phyloP scores from a whole-genome alignment of 2,329 filamentous ascomycete species.

The Westerdykella sp. region DNA sequence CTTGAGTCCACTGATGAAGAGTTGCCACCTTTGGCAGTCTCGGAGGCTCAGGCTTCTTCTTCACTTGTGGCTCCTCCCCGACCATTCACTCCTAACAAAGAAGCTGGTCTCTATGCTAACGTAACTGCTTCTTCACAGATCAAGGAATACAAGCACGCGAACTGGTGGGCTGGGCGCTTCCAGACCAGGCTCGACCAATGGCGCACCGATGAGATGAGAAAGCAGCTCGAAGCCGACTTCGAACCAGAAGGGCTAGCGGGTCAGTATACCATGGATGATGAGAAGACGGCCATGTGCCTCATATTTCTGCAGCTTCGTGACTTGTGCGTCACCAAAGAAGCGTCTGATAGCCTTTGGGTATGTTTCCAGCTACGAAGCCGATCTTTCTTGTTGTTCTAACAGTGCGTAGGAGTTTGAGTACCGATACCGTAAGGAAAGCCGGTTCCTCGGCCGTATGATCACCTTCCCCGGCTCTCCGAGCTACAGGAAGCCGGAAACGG shows the following conservation, averaged over 20 bases:
- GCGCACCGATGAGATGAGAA: slow-evolving; percentile 28
- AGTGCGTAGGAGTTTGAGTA: slow-evolving; percentile 28
- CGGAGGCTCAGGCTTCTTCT: background rate
- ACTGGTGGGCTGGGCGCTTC: slow-evolving; percentile 34
- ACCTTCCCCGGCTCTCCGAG: slow-evolving; percentile 11
- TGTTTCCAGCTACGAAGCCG: background rate
- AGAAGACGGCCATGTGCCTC: slow-evolving; percentile 21
- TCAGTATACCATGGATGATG: slow-evolving; percentile 20
- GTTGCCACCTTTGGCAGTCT: background rate
- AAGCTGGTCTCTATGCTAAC: slow-evolving; percentile 14
- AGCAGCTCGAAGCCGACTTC: slow-evolving; percentile 11
- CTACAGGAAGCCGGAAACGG: slow-evolving; percentile 18
- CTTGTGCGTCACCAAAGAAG: slow-evolving; percentile 22
- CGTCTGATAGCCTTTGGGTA: slow-evolving; percentile 32
- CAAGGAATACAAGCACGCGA: slow-evolving; percentile 27
- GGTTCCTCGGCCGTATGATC: slow-evolving; percentile 15
- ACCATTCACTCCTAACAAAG: background rate
- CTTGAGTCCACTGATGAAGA: too few species aligned
- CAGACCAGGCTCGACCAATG: slow-evolving; percentile 30
- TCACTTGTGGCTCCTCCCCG: background rate
- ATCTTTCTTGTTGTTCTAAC: background rate
- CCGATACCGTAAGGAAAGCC: slow-evolving; percentile 26
- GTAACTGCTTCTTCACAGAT: slow-evolving; percentile 17
- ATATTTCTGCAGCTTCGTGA: slow-evolving; percentile 29
- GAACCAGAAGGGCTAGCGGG: slow-evolving; percentile 12